Evolutionary conservation across 1,284 basidiomycete genomes (phyloP).

Genomic region (Cutaneotrichosporon dermatis): DNA sequence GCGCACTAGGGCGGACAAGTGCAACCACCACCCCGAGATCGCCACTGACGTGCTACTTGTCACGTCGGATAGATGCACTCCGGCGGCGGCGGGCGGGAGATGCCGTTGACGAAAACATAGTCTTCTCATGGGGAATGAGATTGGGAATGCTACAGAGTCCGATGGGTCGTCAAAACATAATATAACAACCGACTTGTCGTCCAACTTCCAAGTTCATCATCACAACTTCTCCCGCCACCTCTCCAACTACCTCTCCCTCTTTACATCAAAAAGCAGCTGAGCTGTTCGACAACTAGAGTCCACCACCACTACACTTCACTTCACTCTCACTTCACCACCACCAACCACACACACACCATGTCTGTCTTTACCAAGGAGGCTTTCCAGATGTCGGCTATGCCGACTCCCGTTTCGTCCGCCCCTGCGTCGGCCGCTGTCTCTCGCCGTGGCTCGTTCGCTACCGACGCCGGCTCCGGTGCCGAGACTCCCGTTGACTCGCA

Average conservation of each 20-base stretch:
- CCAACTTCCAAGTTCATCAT: background rate
- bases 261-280: background rate
- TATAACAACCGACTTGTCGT: background rate
- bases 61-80: background rate
- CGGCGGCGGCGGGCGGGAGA: background rate
- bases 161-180: background rate
- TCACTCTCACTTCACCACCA: background rate
- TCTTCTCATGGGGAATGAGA: too few relatives aligned
- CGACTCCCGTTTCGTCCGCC: slow-evolving; percentile 31
- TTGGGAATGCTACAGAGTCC: too few relatives aligned
- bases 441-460: slow-evolving; percentile 36
- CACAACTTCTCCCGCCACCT: background rate
- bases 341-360: slow-evolving; percentile 40
- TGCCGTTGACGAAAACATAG: too few relatives aligned
- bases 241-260: background rate
- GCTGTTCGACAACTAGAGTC: slow-evolving; percentile 1
- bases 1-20: too few relatives aligned
- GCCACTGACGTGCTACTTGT: too few relatives aligned
- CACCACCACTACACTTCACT: background rate
- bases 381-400: slow-evolving; percentile 49
- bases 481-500: slow-evolving; percentile 64
- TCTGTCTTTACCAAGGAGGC: slow-evolving; percentile 50
- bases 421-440: slow-evolving; percentile 33
- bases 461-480: slow-evolving; percentile 52
- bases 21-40: too few relatives aligned